These are phyloP conservation scores for Epichloe uncinata DNA, from an alignment of 2,329 filamentous ascomycete genomes.

Conservation along the genomic window DNA sequence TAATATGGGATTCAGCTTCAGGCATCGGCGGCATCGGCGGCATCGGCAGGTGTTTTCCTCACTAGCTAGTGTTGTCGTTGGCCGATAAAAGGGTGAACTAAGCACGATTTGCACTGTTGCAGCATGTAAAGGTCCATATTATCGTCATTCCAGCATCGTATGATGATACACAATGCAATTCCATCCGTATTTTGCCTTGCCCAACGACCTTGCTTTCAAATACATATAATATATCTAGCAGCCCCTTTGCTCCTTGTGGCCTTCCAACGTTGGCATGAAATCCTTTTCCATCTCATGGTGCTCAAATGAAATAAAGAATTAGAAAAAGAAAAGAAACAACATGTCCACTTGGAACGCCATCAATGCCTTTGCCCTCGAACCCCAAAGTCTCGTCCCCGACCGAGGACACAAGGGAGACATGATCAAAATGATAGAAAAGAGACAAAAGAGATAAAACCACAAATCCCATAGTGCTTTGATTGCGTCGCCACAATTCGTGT, in stretches of 20 bases:
- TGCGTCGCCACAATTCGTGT: conserved; percentile 4
- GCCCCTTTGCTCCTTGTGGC: neutral
- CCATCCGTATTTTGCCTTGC: neutral
- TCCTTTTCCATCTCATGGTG: neutral
- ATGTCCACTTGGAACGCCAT: neutral
- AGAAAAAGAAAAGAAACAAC: neutral
- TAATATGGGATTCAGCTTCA: neutral
- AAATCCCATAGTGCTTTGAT: neutral
- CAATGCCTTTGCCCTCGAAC: neutral
- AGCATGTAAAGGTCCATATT: neutral
- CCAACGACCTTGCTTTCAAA: neutral
- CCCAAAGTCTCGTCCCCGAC: neutral
- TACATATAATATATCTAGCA: neutral
- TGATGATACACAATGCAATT: neutral
- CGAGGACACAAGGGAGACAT: neutral
- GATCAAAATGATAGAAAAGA: neutral
- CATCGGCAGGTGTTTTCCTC: too few relatives aligned
- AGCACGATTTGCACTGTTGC: neutral
- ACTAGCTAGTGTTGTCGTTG: too few relatives aligned
- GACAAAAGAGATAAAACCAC: neutral
- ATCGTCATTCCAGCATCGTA: neutral
- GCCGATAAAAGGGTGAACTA: neutral
- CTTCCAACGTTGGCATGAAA: neutral
- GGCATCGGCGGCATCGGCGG: too few relatives aligned
- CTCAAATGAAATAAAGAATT: neutral